Evolutionary conservation across 108 stramenopile species (phyloP).

Genomic region (Cyclotella kingstonii): DNA sequence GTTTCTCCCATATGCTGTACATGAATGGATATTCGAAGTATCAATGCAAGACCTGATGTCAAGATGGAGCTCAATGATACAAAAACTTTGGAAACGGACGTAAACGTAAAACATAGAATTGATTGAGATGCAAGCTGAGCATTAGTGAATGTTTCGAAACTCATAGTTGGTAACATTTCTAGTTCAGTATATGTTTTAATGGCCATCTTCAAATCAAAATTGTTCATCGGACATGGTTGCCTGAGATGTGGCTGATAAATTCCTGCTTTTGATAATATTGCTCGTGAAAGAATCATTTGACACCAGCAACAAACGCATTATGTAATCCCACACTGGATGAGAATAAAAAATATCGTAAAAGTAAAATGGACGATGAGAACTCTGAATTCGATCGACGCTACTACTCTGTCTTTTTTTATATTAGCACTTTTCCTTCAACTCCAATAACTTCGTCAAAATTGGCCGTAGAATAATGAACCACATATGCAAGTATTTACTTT

Average conservation of each 20-base stretch:
- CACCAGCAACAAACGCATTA: too few species aligned
- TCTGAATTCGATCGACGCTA: too few species aligned
- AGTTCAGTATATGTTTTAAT: constrained; percentile 1
- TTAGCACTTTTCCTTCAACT: too few species aligned
- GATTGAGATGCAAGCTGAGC: constrained; percentile 1
- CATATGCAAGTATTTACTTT: too few species aligned
- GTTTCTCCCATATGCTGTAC: constrained; percentile 45
- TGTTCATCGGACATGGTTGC: neutral
- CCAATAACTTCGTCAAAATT: too few species aligned
- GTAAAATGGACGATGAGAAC: too few species aligned
- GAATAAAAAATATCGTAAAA: too few species aligned
- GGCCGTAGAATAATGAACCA: too few species aligned
- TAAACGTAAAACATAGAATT: constrained; percentile 5
- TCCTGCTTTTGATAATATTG: neutral
- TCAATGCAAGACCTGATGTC: neutral
- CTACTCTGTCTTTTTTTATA: too few species aligned
- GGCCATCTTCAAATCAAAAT: neutral
- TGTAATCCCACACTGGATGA: too few species aligned
- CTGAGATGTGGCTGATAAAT: neutral
- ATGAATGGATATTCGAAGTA: constrained; percentile 13
- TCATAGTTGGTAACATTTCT: neutral
- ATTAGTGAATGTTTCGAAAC: constrained; percentile 4
- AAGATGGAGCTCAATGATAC: constrained; percentile 7
- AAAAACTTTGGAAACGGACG: constrained; percentile 4
- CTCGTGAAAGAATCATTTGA: constrained; percentile 3